These are phyloP conservation scores for Harringtonia lauricola DNA, from an alignment of 2,329 filamentous ascomycete genomes.

Conservation along the genomic window DNA sequence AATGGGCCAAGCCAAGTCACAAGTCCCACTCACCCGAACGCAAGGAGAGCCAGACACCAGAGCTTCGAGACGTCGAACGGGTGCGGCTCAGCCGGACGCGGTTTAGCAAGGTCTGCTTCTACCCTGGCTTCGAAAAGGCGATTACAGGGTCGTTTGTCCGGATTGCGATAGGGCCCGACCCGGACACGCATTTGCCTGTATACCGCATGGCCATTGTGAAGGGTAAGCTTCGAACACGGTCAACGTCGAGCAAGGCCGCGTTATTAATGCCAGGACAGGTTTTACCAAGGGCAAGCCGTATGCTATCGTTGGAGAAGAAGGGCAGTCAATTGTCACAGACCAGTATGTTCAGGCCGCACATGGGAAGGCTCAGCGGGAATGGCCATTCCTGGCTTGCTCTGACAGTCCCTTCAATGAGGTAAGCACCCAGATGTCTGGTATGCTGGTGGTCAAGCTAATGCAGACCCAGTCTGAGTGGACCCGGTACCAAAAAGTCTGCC, in stretches of 20 bases:
- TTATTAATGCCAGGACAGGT: slow-evolving; percentile 31
- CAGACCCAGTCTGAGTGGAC: slow-evolving; percentile 61
- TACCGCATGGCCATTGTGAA: slow-evolving; percentile 89
- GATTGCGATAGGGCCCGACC: slow-evolving; percentile 70
- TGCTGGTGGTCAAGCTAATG: background rate
- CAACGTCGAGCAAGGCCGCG: background rate
- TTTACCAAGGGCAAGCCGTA: slow-evolving; percentile 75
- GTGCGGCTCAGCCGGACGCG: slow-evolving; percentile 74
- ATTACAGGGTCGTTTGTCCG: slow-evolving; percentile 79
- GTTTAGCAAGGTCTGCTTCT: slow-evolving; percentile 87
- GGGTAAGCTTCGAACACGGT: slow-evolving; percentile 34
- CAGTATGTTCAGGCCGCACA: slow-evolving; percentile 75
- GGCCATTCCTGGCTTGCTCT: slow-evolving; percentile 84
- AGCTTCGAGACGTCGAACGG: slow-evolving; percentile 72
- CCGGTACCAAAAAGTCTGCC: slow-evolving; percentile 66
- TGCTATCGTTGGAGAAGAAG: slow-evolving; percentile 62
- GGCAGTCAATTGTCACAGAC: slow-evolving; percentile 70
- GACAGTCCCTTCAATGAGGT: slow-evolving; percentile 78
- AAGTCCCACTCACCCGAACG: slow-evolving; percentile 41
- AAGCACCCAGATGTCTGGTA: slow-evolving; percentile 16
- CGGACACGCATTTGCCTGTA: slow-evolving; percentile 57
- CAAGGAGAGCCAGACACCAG: slow-evolving; percentile 58
- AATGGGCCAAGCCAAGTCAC: slow-evolving; percentile 52
- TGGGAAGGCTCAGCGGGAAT: slow-evolving; percentile 73
- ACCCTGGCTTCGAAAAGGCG: slow-evolving; percentile 74